These are phyloP conservation scores for Pseudoneurospora amorphoporcata DNA, from an alignment of 495 filamentous ascomycete species.

Conservation along the genomic window DNA sequence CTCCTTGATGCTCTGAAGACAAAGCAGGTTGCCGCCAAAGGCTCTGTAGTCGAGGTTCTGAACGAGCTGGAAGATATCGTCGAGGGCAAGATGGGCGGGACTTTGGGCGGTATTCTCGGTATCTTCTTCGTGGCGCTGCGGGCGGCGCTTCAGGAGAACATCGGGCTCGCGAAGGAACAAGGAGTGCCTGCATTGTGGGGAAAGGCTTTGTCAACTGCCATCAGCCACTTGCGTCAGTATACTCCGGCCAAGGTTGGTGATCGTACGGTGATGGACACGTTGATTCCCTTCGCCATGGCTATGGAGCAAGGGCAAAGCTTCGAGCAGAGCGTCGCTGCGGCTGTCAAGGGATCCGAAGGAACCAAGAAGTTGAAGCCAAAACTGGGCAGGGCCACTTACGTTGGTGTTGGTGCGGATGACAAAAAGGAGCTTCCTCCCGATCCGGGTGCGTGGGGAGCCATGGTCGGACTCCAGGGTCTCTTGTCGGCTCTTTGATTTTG, in stretches of 20 bases:
- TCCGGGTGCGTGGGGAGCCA: constrained; percentile 52
- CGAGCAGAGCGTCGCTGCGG: constrained; percentile 39
- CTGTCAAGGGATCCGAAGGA: constrained; percentile 42
- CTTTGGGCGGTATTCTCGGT: constrained; percentile 48
- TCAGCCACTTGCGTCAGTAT: constrained; percentile 36
- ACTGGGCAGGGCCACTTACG: constrained; percentile 50
- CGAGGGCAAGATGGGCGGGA: constrained; percentile 50
- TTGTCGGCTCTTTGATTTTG: constrained; percentile 4
- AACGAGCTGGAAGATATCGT: constrained; percentile 45
- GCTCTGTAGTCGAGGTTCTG: constrained; percentile 41
- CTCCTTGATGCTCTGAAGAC: constrained; percentile 31
- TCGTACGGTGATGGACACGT: constrained; percentile 46
- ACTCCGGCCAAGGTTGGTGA: constrained; percentile 40
- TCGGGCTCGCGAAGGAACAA: constrained; percentile 17
- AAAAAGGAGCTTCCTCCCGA: constrained; percentile 42
- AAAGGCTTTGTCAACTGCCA: constrained; percentile 23
- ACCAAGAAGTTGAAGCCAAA: constrained; percentile 45
- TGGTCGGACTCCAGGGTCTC: constrained; percentile 46
- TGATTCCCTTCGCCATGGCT: constrained; percentile 47
- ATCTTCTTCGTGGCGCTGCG: constrained; percentile 51
- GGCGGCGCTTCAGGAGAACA: constrained; percentile 33
- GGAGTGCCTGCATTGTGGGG: constrained; percentile 27
- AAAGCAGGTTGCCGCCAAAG: constrained; percentile 24
- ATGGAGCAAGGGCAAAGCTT: constrained; percentile 34
- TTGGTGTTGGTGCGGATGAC: constrained; percentile 35